These are phyloP conservation scores for Ceratocystis destructans DNA, from an alignment of 2,329 filamentous ascomycete species.

Conservation along the genomic window DNA sequence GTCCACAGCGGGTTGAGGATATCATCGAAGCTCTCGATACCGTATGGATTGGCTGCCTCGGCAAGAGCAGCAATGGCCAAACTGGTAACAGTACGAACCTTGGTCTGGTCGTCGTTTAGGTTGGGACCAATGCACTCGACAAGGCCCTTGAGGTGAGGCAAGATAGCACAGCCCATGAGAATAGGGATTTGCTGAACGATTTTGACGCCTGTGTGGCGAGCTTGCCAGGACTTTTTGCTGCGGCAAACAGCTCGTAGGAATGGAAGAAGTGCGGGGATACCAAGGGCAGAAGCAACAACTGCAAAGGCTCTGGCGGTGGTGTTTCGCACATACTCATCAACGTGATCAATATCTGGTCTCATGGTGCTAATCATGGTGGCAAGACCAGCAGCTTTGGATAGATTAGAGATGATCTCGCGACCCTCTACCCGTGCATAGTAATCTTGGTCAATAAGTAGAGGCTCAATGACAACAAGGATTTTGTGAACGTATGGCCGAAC, in stretches of 20 bases:
- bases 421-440: constrained; percentile 98
- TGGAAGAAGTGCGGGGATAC: constrained; percentile 85
- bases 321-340: constrained; percentile 96
- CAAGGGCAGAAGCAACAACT: constrained; percentile 88
- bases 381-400: constrained; percentile 89
- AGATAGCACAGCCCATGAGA: constrained; percentile 90
- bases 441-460: constrained; percentile 97
- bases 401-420: constrained; percentile 95
- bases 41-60: constrained; percentile 92
- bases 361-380: constrained; percentile 99
- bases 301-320: constrained; percentile 95
- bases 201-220: constrained; percentile 93
- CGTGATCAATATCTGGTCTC: constrained; percentile 96
- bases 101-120: constrained; percentile 93
- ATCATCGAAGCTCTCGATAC: constrained; percentile 97
- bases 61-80: constrained; percentile 88
- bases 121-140: constrained; percentile 95
- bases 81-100: constrained; percentile 91
- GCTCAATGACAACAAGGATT: constrained; percentile 96
- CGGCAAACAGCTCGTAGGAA: constrained; percentile 92
- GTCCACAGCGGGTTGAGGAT: constrained; percentile 97
- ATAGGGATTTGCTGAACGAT: constrained; percentile 99
- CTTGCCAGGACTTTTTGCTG: constrained; percentile 99
- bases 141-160: constrained; percentile 87
- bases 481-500: constrained; percentile 96